Evolutionary conservation across 1,139 yeast genomes (phyloP), one percentile per base, ranked within the genome.

Genomic region (Eremothecium coryli): DNA sequence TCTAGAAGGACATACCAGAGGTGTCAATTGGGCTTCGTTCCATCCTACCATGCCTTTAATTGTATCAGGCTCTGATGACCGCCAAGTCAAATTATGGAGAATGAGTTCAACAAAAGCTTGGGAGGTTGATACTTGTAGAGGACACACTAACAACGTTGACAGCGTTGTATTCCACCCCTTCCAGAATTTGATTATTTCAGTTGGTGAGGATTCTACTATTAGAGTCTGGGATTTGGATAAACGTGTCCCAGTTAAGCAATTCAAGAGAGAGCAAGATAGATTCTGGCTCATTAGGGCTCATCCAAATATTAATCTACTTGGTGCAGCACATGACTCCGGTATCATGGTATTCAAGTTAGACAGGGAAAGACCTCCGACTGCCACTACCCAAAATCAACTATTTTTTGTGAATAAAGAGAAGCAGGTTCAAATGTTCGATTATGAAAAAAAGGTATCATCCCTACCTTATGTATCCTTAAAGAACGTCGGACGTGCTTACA

Each of bases 61-160:
- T 58, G 94, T 88, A 10, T 85, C 96, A 20, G 95, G 93, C 49
- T 94, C 95, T 57, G 99, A 93, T 58, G 98, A 93, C 59, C 74
- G 98, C 48, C 77, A 90, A 45, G 84, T 93, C 37, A 90, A 90
- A 62, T 69, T 93, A 48, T 93, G 98, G 98, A 75, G 98, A 62
- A 86, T 88, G 96, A 80, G 88, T 53, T 96, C 93, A 50, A 80
- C 94, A 24, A 86, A 88, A 62, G 98, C 98, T 21, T 93, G 98
- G 97, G 98, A 93, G 61, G 93, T 93, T 36, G 99, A 93, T 56
- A 85, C 97, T 28, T 90, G 96, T 62, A 75, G 98, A 54, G 98
- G 98, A 36, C 99, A 93, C 60, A 81, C 95, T 30, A 88, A 90
- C 54, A 86, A 85, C 54, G 95, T 90, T 38, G 76, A 88, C 38